Conservation (phyloP, 148 eudicot species). For the Cornus florida region DNA sequence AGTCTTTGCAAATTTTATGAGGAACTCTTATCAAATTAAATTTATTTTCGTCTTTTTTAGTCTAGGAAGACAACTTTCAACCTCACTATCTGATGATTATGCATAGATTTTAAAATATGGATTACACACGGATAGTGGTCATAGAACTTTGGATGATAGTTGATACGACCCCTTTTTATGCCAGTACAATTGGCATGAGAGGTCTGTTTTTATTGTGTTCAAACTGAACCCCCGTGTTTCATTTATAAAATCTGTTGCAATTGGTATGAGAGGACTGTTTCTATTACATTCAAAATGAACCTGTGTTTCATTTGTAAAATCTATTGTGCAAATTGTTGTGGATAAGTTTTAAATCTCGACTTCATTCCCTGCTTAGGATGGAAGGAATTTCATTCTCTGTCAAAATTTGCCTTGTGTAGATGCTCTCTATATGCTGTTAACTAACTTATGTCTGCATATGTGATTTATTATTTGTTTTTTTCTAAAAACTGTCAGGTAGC, state of each 20-base stretch:
- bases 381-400: background rate
- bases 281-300: background rate
- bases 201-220: background rate
- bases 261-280: background rate
- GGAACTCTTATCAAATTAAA: constrained; percentile 1
- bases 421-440: background rate
- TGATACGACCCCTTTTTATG: background rate
- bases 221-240: background rate
- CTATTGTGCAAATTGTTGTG: background rate
- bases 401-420: background rate
- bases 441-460: background rate
- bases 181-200: background rate
- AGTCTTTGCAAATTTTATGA: background rate
- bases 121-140: background rate
- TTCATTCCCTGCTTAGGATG: background rate
- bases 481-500: constrained; percentile 52
- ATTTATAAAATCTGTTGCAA: background rate
- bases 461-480: background rate
- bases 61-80: background rate
- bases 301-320: no score
- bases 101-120: background rate
- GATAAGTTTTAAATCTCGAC: background rate
- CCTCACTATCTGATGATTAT: background rate
- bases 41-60: background rate
- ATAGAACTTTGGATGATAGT: background rate